Evolutionary conservation across 768 basidiomycete genomes (phyloP), one percentile per base, ranked within the genome.

Genomic region (Mycena olivaceomarginata): DNA sequence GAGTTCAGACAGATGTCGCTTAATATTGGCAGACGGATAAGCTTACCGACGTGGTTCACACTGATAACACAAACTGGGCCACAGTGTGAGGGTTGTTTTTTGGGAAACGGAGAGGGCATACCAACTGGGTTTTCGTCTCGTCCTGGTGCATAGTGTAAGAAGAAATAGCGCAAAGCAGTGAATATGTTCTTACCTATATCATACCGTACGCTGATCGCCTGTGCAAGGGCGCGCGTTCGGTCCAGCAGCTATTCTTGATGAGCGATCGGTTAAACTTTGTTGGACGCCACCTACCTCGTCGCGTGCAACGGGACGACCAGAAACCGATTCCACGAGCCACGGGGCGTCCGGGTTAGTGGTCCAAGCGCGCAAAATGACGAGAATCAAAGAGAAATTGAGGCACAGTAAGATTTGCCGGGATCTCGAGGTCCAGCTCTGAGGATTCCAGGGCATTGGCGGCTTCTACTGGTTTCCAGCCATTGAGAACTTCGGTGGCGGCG

Each of bases 311-410:
- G 53, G 62, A 57, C 83, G 82, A 18, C 85, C 87, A 16, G 87
- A 85, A 12, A 79, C 82, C 64, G 88, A 88, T 16, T 88, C 87
- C 18, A 88, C 80, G 62, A 88, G 74, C 87, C 86, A 88, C 15
- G 88, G 86, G 18, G 77, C 69, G 8, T 80, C 80, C 2, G 79
- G 63, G 41, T 76, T 76, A 80, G 25, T 86, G 85, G 5, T 79
- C 53, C 0, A 87, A 86, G 16, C 85, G 82, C 43, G 82, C 45
- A 5, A 83, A 80, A 51, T 89, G 88, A 39, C 84, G 76, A 0
- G 77, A 77, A 43, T 89, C 86, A 12, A 88, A 79, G 45, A 89
- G 79, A 65, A 88, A 89, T 68, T 88, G 87, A 1, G 88, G 84
- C 6, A 88, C 77, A 8, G 87, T 87, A 25, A 88, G 71, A 80